phyloP scores from a whole-genome alignment of 768 basidiomycete species.

The Mycena venus region DNA sequence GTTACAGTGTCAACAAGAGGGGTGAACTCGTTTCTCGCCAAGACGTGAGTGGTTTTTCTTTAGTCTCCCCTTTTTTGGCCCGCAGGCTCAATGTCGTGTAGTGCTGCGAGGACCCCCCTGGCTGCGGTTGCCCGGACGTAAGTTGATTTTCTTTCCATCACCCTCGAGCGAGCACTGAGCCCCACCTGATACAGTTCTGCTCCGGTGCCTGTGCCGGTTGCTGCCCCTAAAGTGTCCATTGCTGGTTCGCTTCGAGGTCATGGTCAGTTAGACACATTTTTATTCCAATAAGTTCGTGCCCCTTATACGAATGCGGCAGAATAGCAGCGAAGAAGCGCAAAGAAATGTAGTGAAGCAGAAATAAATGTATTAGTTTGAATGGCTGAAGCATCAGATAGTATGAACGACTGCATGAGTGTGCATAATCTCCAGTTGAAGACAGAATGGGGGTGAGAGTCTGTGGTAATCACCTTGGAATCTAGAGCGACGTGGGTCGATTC shows the following conservation, averaged over 20 bases:
- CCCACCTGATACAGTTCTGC: background rate
- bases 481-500: too few relatives aligned
- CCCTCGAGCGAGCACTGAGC: background rate
- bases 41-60: background rate
- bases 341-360: slow-evolving; percentile 1
- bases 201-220: slow-evolving; percentile 9
- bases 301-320: background rate
- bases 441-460: background rate
- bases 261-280: background rate
- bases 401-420: background rate
- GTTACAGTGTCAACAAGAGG: slow-evolving; percentile 13
- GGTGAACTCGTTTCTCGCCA: slow-evolving; percentile 13
- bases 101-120: slow-evolving; percentile 17
- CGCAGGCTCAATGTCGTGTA: background rate
- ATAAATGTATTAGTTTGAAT: slow-evolving; percentile 10
- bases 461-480: background rate
- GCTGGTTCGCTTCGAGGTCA: background rate
- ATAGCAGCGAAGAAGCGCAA: background rate
- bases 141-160: background rate
- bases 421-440: background rate
- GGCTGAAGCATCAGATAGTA: background rate
- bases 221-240: background rate
- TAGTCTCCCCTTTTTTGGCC: background rate
- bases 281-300: background rate
- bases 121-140: slow-evolving; percentile 13